Conservation (phyloP, 768 basidiomycete species). For the Pleurotus salmoneostramineus region DNA sequence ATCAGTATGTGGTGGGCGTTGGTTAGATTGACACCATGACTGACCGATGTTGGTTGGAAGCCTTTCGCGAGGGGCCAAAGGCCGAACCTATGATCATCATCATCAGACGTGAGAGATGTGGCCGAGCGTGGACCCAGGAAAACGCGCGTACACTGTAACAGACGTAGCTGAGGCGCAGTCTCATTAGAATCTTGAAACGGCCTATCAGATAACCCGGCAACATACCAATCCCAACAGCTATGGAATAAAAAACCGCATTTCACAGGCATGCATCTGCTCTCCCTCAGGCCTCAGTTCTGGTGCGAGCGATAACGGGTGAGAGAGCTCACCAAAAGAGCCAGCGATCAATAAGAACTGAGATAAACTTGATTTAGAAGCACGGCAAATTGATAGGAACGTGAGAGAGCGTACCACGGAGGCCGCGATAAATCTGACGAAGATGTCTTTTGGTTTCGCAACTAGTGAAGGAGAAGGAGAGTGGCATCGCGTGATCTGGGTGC, state of each 20-base stretch:
- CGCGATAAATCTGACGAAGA: background rate
- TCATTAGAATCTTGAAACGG: background rate
- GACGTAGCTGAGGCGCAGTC: background rate
- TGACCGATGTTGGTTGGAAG: background rate
- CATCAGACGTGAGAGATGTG: background rate
- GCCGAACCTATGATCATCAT: background rate
- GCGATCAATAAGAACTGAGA: background rate
- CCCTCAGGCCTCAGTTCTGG: too few species aligned
- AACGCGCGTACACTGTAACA: background rate
- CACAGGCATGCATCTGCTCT: too few species aligned
- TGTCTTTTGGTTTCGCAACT: background rate
- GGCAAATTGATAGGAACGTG: background rate
- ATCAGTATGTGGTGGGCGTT: background rate
- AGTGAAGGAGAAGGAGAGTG: background rate
- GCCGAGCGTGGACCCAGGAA: background rate
- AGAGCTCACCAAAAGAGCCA: background rate
- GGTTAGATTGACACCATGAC: background rate
- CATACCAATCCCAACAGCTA: too few species aligned
- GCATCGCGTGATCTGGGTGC: background rate
- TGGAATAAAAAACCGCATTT: too few species aligned
- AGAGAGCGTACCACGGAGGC: background rate
- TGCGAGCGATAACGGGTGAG: too few species aligned
- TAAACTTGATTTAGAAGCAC: background rate
- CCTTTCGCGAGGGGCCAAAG: background rate
- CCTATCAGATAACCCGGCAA: too few species aligned